Percentiles rank a stretch among this genome's conserved stretches.
These are phyloP conservation scores for Acaromyces ingoldii DNA, from an alignment of 1,284 basidiomycete genomes.

Conservation along the genomic window DNA sequence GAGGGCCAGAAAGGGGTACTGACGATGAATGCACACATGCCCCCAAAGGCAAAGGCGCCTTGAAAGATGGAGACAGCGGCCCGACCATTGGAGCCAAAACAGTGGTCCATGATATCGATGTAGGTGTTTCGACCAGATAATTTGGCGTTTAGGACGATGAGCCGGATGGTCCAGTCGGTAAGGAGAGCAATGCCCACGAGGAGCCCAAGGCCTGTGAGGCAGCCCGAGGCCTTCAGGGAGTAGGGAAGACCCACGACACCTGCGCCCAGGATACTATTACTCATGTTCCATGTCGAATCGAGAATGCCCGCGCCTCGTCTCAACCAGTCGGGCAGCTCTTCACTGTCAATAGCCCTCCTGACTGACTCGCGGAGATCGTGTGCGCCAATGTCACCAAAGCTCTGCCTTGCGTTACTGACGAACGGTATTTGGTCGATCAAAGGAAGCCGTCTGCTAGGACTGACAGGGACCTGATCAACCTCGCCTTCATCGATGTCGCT, in stretches of 20 bases:
- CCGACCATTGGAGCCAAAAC: slow-evolving; percentile 66
- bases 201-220: slow-evolving; percentile 76
- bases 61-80: slow-evolving; percentile 95
- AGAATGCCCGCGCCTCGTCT: slow-evolving; percentile 67
- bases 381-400: slow-evolving; percentile 22
- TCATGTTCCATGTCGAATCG: slow-evolving; percentile 86
- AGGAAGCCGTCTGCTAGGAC: slow-evolving; percentile 6
- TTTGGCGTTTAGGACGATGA: slow-evolving; percentile 88
- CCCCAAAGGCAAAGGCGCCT: slow-evolving; percentile 94
- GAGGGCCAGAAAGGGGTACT: background rate
- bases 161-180: slow-evolving; percentile 96
- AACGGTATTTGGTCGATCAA: slow-evolving; percentile 29
- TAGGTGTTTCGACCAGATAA: slow-evolving; percentile 86
- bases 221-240: slow-evolving; percentile 84
- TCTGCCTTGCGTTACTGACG: slow-evolving; percentile 13
- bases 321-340: slow-evolving; percentile 52
- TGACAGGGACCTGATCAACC: background rate
- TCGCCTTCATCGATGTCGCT: slow-evolving; percentile 26
- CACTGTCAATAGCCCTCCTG: slow-evolving; percentile 50
- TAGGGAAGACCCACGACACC: slow-evolving; percentile 73
- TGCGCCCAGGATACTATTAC: slow-evolving; percentile 93
- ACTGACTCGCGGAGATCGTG: slow-evolving; percentile 29
- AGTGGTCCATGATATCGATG: slow-evolving; percentile 92
- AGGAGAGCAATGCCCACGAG: slow-evolving; percentile 73
- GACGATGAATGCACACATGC: slow-evolving; percentile 56